Evolutionary conservation across 768 basidiomycete species (phyloP), one percentile per base, ranked within the genome.

Genomic region (Termitomyces sp.): DNA sequence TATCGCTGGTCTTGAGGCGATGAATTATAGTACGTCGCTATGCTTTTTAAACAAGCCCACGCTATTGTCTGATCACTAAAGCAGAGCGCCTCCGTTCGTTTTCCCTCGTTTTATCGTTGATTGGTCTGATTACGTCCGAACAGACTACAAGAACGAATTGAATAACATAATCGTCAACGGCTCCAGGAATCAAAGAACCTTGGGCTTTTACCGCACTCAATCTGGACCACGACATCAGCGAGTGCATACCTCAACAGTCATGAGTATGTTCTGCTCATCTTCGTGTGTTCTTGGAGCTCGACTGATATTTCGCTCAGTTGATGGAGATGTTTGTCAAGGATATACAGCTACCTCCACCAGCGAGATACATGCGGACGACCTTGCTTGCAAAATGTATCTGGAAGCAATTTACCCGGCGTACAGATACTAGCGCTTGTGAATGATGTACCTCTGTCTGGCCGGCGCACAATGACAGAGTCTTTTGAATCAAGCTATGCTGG

Each of bases 121-220:
- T 51, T 11, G 17, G 17, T 45, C 29, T 36, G 15, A 60, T 10
- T 14, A 37, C 34, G 17, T 8, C n/a, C 20, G 11, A 38, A 55
- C 17, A 60, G 53, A 60, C 12, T 48, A 29, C 25, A 54, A 48
- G 52, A 60, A 29, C 12, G 52, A 55, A 32, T 38, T 60, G 37
- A 55, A 55, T 4, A 49, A 49, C 42, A 25, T 14, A 5, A 34
- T 60, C 29, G 36, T 60, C 29, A 49, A 60, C 2, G 29, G 7
- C 29, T 10, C 25, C 12, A 34, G 31, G 25, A 15, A 11, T n/a
- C 9, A 8, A 20, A 31, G 29, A 17, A 51, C 11, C 31, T 51
- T 60, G 36, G 45, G 32, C 5, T 54, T 36, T 46, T 1, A 34
- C 12, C 25, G 9, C 5, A 38, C 4, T 14, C 25, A 45, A 10